Conservation (phyloP, 139 green algal genomes). For the Nannochloris sp. region DNA sequence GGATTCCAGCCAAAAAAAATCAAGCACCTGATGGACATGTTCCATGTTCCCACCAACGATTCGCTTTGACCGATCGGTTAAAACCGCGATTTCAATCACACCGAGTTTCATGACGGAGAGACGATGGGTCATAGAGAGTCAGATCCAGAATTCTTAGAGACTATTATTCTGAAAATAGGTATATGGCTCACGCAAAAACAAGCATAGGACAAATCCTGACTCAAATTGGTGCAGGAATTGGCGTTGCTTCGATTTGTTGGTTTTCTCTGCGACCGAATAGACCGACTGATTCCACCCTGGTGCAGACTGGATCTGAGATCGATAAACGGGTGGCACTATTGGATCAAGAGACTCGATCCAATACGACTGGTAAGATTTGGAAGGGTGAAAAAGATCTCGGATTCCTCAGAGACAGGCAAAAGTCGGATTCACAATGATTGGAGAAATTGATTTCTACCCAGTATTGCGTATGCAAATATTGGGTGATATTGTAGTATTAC, state of each 20-base stretch:
- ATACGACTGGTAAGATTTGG: conserved; percentile 22
- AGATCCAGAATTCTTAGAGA: too few relatives aligned
- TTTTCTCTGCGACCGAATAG: conserved; percentile 7
- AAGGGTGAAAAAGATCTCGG: background rate
- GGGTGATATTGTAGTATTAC: conserved; percentile 31
- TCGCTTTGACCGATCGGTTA: too few relatives aligned
- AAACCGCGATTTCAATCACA: too few relatives aligned
- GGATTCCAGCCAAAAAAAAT: too few relatives aligned
- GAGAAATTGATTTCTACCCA: conserved; percentile 21
- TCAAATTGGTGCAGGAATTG: conserved; percentile 16
- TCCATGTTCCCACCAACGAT: too few relatives aligned
- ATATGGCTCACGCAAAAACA: conserved; percentile 29
- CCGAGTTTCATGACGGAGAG: too few relatives aligned
- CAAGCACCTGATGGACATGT: too few relatives aligned
- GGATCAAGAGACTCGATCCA: conserved; percentile 7
- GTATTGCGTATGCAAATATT: conserved; percentile 27
- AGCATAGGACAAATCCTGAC: conserved; percentile 22
- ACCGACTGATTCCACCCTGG: background rate
- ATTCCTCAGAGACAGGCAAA: background rate
- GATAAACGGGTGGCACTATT: background rate
- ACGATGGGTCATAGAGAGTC: too few relatives aligned
- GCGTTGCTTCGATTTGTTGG: background rate
- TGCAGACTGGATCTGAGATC: background rate
- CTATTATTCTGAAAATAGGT: background rate
- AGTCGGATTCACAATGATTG: background rate